These are phyloP conservation scores for Ustilago tritici DNA, from an alignment of 1,284 basidiomycete genomes.

Conservation along the genomic window DNA sequence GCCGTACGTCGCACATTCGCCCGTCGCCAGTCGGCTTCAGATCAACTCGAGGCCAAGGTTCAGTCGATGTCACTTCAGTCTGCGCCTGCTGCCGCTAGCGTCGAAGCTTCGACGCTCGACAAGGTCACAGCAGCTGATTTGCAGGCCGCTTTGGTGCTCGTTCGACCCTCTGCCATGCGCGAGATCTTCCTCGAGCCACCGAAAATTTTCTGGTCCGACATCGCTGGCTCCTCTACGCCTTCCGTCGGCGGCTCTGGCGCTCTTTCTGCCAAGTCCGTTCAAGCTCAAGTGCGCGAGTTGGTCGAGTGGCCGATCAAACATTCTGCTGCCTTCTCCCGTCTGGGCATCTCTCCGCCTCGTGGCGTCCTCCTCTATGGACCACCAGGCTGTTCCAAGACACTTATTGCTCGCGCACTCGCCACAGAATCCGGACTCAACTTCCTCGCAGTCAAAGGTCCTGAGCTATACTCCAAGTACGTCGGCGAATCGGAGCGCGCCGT, in stretches of 20 bases:
- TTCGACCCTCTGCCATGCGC: conserved; percentile 93
- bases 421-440: conserved; percentile 96
- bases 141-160: conserved; percentile 78
- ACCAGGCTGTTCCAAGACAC: conserved; percentile 96
- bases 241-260: conserved; percentile 32
- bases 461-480: conserved; percentile 96
- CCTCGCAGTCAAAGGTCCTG: conserved; percentile 96
- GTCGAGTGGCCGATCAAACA: conserved; percentile 91
- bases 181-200: conserved; percentile 90
- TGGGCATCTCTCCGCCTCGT: conserved; percentile 88
- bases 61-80: conserved; percentile 39
- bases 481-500: conserved; percentile 96
- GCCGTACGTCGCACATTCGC: conserved; percentile 80
- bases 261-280: conserved; percentile 51
- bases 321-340: conserved; percentile 83
- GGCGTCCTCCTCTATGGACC: conserved; percentile 95
- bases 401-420: conserved; percentile 92
- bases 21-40: conserved; percentile 13
- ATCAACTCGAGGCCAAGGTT: conserved; percentile 34
- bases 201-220: conserved; percentile 84
- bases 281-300: conserved; percentile 60
- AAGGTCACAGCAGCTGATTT: conserved; percentile 75
- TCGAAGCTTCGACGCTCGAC: conserved; percentile 15
- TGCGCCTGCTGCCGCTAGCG: not conserved
- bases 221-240: conserved; percentile 70